Evolutionary conservation across 1,139 yeast genomes (phyloP).

Genomic region (Geotrichum carabidarum): DNA sequence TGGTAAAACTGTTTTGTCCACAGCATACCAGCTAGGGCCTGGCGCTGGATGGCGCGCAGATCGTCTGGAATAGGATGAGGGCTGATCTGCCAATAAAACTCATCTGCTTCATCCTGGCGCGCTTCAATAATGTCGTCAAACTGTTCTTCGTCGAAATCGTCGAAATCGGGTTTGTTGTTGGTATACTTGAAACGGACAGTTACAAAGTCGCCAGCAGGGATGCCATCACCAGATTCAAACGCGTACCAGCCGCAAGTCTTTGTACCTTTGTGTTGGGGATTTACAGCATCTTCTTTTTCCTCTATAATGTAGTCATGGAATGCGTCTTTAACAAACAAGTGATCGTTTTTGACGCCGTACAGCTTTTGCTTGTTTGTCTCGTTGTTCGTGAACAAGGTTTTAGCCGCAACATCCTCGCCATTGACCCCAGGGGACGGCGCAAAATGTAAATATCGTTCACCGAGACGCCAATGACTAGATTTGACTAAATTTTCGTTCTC

Average conservation of each 20-base stretch:
- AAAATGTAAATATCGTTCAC: conserved; percentile 64
- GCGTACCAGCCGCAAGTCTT: conserved; percentile 78
- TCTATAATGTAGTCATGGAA: conserved; percentile 80
- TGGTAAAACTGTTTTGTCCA: conserved; percentile 95
- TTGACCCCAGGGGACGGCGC: conserved; percentile 81
- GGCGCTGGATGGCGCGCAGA: conserved; percentile 81
- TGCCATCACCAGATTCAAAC: conserved; percentile 69
- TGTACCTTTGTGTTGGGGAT: conserved; percentile 66
- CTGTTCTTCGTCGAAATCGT: conserved; percentile 60
- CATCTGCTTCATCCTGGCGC: conserved; percentile 88
- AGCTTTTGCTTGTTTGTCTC: conserved; percentile 72
- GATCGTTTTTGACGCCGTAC: conserved; percentile 54
- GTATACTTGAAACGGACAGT: conserved; percentile 78
- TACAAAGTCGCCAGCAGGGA: conserved; percentile 86
- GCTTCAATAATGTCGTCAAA: conserved; percentile 67
- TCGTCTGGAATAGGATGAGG: conserved; percentile 84
- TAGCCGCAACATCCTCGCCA: conserved; percentile 65
- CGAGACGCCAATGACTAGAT: conserved; percentile 67
- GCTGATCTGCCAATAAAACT: conserved; percentile 83
- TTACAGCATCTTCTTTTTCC: conserved; percentile 54
- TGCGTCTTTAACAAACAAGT: conserved; percentile 72
- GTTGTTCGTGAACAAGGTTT: conserved; percentile 77
- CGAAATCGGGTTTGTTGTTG: conserved; percentile 40
- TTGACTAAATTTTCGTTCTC: conserved; percentile 43
- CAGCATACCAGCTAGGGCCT: conserved; percentile 88